Evolutionary conservation across 2,329 filamentous ascomycete species (phyloP).

Genomic region (Cordyceps tenuipes): DNA sequence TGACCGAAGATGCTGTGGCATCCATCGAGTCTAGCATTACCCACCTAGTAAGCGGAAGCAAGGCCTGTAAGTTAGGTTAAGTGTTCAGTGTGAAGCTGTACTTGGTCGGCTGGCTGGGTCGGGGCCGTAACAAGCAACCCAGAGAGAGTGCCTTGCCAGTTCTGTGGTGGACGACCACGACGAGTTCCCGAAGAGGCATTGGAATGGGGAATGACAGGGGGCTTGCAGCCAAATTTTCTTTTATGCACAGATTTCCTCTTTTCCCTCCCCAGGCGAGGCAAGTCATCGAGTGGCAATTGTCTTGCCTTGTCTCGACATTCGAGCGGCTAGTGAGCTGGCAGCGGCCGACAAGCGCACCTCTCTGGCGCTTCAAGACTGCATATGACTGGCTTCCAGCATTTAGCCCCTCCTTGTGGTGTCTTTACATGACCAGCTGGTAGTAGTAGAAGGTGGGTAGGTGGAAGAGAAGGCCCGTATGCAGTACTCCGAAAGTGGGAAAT

Average conservation of each 20-base stretch:
- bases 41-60: not conserved
- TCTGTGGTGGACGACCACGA: not conserved
- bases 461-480: not conserved
- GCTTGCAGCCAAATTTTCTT: not conserved
- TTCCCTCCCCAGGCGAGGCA: not conserved
- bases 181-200: not conserved
- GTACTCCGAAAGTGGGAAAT: not conserved
- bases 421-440: not conserved
- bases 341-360: constrained; percentile 4
- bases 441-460: not conserved
- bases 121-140: not conserved
- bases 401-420: not conserved
- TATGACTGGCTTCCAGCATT: not conserved
- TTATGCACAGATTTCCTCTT: not conserved
- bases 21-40: not conserved
- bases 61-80: not conserved
- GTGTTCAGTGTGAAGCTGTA: too few species aligned
- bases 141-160: not conserved
- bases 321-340: constrained; percentile 8
- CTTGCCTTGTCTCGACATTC: not conserved
- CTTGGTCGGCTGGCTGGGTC: not conserved
- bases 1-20: not conserved
- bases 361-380: constrained; percentile 1
- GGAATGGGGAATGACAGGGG: not conserved
- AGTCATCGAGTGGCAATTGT: not conserved